phyloP scores from a whole-genome alignment of 192 early-diverging fungal genomes.

The Entomortierella lignicola region DNA sequence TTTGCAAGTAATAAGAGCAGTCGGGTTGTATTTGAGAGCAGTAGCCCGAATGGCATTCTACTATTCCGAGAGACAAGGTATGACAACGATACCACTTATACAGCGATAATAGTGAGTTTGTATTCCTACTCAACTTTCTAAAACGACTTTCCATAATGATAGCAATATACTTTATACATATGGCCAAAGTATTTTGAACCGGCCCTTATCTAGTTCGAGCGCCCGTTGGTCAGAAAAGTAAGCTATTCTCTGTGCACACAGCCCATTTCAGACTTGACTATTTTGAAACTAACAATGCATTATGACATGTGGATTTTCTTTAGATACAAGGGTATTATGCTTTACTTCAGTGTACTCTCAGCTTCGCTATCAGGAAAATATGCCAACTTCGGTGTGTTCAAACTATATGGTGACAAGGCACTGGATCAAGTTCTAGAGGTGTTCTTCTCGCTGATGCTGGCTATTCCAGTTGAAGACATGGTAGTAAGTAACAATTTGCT shows the following conservation, averaged over 20 bases:
- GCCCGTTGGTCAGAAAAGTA: slow-evolving; percentile 49
- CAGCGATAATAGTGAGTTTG: too few species aligned
- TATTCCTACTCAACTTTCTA: not conserved
- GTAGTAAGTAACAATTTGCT: slow-evolving; percentile 59
- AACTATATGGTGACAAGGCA: slow-evolving; percentile 86
- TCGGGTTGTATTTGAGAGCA: slow-evolving; percentile 85
- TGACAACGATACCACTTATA: not conserved
- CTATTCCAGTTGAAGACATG: slow-evolving; percentile 80
- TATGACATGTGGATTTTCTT: not conserved
- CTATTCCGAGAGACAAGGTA: slow-evolving; percentile 89
- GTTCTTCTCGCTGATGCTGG: slow-evolving; percentile 76
- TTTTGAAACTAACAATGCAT: too few species aligned
- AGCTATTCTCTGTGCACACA: not conserved
- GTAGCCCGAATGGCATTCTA: slow-evolving; percentile 88
- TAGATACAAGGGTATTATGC: slow-evolving; percentile 81
- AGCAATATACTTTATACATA: slow-evolving; percentile 44
- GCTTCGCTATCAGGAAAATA: slow-evolving; percentile 82
- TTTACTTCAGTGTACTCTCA: slow-evolving; percentile 80
- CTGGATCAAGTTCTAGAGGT: slow-evolving; percentile 72
- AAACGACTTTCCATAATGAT: not conserved
- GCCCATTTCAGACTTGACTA: too few species aligned
- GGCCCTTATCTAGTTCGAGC: slow-evolving; percentile 27
- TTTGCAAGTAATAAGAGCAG: slow-evolving; percentile 85
- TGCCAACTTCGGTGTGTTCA: slow-evolving; percentile 93
- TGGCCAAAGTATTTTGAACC: slow-evolving; percentile 38